Conservation (phyloP, 2,329 filamentous ascomycete species). For the Fusarium torreyae region DNA sequence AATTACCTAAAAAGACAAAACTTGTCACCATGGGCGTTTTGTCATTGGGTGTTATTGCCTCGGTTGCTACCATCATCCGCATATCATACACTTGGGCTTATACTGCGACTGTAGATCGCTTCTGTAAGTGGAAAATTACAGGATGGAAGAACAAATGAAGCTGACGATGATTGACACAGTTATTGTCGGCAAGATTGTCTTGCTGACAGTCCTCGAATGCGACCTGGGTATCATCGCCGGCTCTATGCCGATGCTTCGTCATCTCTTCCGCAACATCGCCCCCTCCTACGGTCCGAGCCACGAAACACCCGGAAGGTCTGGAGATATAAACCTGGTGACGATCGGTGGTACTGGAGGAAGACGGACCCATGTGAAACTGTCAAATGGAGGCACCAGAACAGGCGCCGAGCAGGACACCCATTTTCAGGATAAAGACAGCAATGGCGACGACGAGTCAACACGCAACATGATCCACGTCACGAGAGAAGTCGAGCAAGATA, state of each 20-base stretch:
- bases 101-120: conserved; percentile 10
- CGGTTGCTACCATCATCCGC: conserved; percentile 40
- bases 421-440: conserved; percentile 39
- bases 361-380: conserved; percentile 29
- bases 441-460: conserved; percentile 32
- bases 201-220: conserved; percentile 47
- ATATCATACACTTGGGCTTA: conserved; percentile 42
- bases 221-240: conserved; percentile 47
- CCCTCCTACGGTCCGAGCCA: conserved; percentile 27
- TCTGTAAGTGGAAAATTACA: not conserved
- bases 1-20: conserved; percentile 3
- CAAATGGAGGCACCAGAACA: conserved; percentile 10
- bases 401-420: conserved; percentile 11
- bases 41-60: conserved; percentile 34
- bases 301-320: conserved; percentile 21
- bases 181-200: conserved; percentile 42
- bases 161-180: conserved; percentile 15
- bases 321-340: conserved; percentile 34
- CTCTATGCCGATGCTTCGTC: conserved; percentile 46
- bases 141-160: not conserved
- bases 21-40: conserved; percentile 32
- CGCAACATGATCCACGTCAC: conserved; percentile 38
- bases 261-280: conserved; percentile 32
- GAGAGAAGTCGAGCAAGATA: conserved; percentile 36
- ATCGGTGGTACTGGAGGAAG: conserved; percentile 25